Evolutionary conservation across 768 basidiomycete genomes (phyloP).

Genomic region (Hydnomerulius pinastri): DNA sequence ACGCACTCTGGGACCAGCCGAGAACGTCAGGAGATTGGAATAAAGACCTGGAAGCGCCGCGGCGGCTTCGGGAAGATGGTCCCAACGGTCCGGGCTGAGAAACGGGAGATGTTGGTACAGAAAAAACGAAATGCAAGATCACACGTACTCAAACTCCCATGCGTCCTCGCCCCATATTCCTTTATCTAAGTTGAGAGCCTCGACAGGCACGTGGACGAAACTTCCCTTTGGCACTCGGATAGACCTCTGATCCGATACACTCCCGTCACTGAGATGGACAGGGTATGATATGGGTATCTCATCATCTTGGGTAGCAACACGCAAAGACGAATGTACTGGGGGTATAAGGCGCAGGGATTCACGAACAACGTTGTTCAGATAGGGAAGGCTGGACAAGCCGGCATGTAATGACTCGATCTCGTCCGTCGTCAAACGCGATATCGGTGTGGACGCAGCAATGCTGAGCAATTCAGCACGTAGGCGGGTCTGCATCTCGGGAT

Average conservation of each 20-base stretch:
- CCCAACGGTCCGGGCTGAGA: constrained; percentile 79
- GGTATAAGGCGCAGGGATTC: constrained; percentile 80
- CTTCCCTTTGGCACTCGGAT: constrained; percentile 66
- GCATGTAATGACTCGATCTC: constrained; percentile 63
- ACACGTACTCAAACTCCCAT: constrained; percentile 75
- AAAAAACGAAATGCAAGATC: background rate
- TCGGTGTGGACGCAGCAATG: constrained; percentile 41
- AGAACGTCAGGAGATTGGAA: constrained; percentile 73
- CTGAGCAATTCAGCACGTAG: constrained; percentile 68
- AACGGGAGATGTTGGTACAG: background rate
- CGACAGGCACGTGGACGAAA: constrained; percentile 76
- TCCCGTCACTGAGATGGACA: constrained; percentile 53
- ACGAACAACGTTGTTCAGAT: constrained; percentile 72
- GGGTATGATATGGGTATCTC: constrained; percentile 71
- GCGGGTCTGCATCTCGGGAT: constrained; percentile 66
- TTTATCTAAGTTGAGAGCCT: constrained; percentile 79
- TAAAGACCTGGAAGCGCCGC: constrained; percentile 69
- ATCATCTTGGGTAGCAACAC: constrained; percentile 78
- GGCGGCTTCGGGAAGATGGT: constrained; percentile 70
- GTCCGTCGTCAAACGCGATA: constrained; percentile 55
- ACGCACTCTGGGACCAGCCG: constrained; percentile 78
- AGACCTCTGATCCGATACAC: constrained; percentile 39
- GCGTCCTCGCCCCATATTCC: constrained; percentile 79
- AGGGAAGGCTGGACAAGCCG: constrained; percentile 60
- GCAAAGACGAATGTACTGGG: constrained; percentile 79